Evolutionary conservation across 164 flowering plant species (phyloP), one percentile per base, ranked within the genome.

Genomic region (Annona cherimola): DNA sequence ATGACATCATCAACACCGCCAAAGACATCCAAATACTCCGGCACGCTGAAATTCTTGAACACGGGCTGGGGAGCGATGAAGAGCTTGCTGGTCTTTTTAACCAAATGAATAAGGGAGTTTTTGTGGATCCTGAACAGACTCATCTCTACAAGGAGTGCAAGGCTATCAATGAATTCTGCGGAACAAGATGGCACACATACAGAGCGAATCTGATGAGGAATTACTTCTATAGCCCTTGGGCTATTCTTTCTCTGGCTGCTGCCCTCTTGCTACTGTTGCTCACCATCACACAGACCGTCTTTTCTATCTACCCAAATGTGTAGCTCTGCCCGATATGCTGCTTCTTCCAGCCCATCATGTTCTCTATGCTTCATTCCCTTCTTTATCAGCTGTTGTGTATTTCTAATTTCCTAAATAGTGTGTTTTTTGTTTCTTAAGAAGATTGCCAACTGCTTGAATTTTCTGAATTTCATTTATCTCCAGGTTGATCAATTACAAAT

Each of bases 171-270:
- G 35, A 26, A 26, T 69, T 69, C 20, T 73, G 40, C 71, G 35
- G 50, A 66, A 57, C 64, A 63, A 73, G 61, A 16, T 72, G 78
- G 69, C 68, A 73, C 16, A 19, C 55, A 1, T 73, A 75, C 77
- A 19, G 67, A 67, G 67, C 79, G 7, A 75, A 55, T 1, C 72
- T 81, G 75, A 71, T 61, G 19, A 62, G 45, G n/a, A 74, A 76
- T 9, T 77, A 80, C 68, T 79, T 80, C 65, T 75, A 70, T 62
- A 83, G 64, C 40, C 83, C 82, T 42, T 77, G 78, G 80, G 69
- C 78, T 3, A 44, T 61, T 39, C 6, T 75, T 41, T 79, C 82
- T 0, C 46, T 77, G 55, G 6, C 71, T 14, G 81, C 74, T 18
- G 82, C 80, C n/a, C 8, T 75, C 45, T 9, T 77, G 3, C 76